These are phyloP conservation scores for Cryphonectria japonica DNA, from an alignment of 2,329 filamentous ascomycete genomes.

Conservation along the genomic window DNA sequence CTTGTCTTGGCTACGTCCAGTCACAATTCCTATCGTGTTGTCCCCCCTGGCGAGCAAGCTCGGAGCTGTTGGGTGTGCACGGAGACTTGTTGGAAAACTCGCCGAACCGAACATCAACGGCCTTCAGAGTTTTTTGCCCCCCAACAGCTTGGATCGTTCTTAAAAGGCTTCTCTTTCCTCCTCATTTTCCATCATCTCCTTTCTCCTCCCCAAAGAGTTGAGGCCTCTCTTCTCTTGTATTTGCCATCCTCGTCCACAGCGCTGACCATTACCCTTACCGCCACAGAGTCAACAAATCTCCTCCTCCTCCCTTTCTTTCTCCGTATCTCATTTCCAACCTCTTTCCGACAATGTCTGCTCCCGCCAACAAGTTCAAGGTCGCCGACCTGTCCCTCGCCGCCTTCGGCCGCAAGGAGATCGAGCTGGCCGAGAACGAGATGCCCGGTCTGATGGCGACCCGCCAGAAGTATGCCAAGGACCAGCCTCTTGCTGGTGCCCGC, in stretches of 20 bases:
- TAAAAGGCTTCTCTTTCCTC: neutral
- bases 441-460: constrained; percentile 97
- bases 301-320: constrained; percentile 21
- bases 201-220: neutral
- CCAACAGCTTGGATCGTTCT: neutral
- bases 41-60: constrained; percentile 4
- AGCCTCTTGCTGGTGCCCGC: constrained; percentile 91
- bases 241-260: neutral
- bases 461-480: constrained; percentile 86
- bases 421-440: constrained; percentile 96
- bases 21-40: neutral
- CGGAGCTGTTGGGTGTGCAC: constrained; percentile 15
- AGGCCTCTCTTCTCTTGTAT: neutral
- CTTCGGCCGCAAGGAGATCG: constrained; percentile 98
- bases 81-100: constrained; percentile 15
- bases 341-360: constrained; percentile 66
- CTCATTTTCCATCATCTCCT: neutral
- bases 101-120: constrained; percentile 6
- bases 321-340: neutral
- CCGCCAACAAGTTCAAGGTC: constrained; percentile 96
- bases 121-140: constrained; percentile 28
- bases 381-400: constrained; percentile 96
- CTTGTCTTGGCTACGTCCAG: neutral
- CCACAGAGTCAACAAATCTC: constrained; percentile 22
- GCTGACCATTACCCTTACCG: constrained; percentile 6